These are phyloP conservation scores for Nicotiana tabacum DNA, from an alignment of 257 asterid species.

Conservation along the genomic window DNA sequence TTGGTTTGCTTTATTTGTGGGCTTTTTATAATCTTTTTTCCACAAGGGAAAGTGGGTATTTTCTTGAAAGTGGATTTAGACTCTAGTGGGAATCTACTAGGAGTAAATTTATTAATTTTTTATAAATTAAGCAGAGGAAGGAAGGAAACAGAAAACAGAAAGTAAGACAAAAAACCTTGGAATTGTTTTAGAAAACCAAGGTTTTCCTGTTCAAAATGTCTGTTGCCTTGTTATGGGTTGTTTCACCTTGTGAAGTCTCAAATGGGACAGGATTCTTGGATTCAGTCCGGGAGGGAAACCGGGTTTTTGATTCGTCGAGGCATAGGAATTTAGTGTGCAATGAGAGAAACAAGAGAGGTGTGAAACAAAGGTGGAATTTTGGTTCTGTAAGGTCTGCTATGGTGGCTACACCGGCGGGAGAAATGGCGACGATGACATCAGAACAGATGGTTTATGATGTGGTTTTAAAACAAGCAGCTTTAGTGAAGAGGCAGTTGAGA, in stretches of 20 bases:
- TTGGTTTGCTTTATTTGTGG: slow-evolving; percentile 16
- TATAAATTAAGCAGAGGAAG: slow-evolving; percentile 14
- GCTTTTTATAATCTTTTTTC: slow-evolving; percentile 9
- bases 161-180: slow-evolving; percentile 22
- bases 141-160: slow-evolving; percentile 17
- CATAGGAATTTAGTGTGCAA: slow-evolving; percentile 25
- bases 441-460: slow-evolving; percentile 94
- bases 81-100: slow-evolving; percentile 20
- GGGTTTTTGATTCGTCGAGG: slow-evolving; percentile 36
- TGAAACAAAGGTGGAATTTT: slow-evolving; percentile 30
- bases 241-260: slow-evolving; percentile 61
- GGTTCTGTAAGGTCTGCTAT: slow-evolving; percentile 41
- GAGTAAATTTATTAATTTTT: background rate
- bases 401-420: slow-evolving; percentile 69
- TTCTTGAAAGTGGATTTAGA: slow-evolving; percentile 15
- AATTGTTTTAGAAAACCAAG: slow-evolving; percentile 17
- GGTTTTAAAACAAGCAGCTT: slow-evolving; percentile 86
- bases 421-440: slow-evolving; percentile 48
- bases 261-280: slow-evolving; percentile 49
- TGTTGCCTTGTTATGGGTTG: slow-evolving; percentile 66
- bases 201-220: slow-evolving; percentile 49
- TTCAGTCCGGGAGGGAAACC: slow-evolving; percentile 46
- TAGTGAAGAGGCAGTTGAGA: slow-evolving; percentile 58
- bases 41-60: slow-evolving; percentile 23
- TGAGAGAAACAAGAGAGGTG: slow-evolving; percentile 31